Conservation (phyloP, 306 rosid genomes). For the Begonia loranthoides region DNA sequence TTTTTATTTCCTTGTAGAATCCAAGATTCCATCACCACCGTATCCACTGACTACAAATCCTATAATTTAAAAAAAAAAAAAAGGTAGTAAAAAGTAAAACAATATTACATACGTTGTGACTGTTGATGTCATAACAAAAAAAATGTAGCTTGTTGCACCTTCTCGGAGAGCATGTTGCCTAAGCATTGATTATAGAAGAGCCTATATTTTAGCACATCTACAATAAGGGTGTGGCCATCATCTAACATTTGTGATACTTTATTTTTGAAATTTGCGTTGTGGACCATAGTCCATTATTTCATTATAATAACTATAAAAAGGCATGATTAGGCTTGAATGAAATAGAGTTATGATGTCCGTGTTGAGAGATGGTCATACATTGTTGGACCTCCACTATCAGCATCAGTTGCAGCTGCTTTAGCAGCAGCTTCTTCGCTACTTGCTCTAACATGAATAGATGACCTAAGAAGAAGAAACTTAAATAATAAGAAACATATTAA, state of each 20-base stretch:
- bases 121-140: too few species aligned
- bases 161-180: too few species aligned
- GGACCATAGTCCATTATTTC: neutral
- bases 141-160: too few species aligned
- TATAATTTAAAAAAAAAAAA: too few species aligned
- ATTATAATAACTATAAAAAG: too few species aligned
- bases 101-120: too few species aligned
- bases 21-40: too few species aligned
- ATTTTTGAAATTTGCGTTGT: neutral
- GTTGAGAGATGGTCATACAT: slow-evolving; percentile 31
- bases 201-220: neutral
- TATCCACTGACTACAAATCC: too few species aligned
- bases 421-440: slow-evolving; percentile 62
- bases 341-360: neutral
- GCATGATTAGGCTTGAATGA: too few species aligned
- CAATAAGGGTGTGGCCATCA: neutral
- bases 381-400: slow-evolving; percentile 71
- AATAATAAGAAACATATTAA: neutral
- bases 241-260: neutral
- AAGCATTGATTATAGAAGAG: neutral
- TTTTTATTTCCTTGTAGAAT: too few species aligned
- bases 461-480: slow-evolving; percentile 18
- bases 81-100: too few species aligned
- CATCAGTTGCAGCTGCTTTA: slow-evolving; percentile 51
- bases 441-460: slow-evolving; percentile 28